phyloP scores from a whole-genome alignment of 129 eudicot genomes.

The Smallanthus sonchifolius region DNA sequence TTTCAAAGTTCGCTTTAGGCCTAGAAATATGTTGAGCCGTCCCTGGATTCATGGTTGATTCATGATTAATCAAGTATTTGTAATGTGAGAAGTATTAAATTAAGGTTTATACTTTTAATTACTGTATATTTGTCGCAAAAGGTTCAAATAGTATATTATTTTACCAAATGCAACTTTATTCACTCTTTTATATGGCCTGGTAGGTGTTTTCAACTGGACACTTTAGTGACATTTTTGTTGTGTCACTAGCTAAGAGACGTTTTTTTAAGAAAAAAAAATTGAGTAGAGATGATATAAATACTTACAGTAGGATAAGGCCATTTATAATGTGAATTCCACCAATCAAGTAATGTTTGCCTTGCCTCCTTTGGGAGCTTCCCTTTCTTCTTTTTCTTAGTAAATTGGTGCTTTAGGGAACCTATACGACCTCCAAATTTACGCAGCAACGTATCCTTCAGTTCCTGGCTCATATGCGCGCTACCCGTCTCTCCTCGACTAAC shows the following conservation, averaged over 20 bases:
- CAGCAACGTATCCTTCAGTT: conserved; percentile 68
- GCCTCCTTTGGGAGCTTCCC: conserved; percentile 93
- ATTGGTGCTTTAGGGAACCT: conserved; percentile 50
- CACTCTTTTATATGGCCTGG: neutral
- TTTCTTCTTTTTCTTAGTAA: conserved; percentile 82
- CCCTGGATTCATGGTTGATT: too few species aligned
- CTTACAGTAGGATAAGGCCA: conserved; percentile 99
- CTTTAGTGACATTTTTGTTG: neutral
- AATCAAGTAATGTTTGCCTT: conserved; percentile 65
- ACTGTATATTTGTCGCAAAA: too few species aligned
- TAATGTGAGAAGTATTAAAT: too few species aligned
- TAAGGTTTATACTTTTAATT: too few species aligned
- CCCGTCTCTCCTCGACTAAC: conserved; percentile 51
- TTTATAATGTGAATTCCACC: conserved; percentile 85
- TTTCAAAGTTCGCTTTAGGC: too few species aligned
- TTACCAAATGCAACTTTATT: neutral
- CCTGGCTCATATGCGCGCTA: conserved; percentile 42
- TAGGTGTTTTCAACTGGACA: neutral
- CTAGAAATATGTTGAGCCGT: too few species aligned
- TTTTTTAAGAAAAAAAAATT: neutral
- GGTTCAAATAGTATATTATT: too few species aligned
- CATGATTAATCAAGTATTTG: too few species aligned
- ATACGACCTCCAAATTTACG: conserved; percentile 74
- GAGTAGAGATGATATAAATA: neutral
- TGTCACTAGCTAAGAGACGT: neutral